Evolutionary conservation across 1,284 basidiomycete genomes (phyloP), one percentile per base, ranked within the genome.

Genomic region (Ganoderma boninense): DNA sequence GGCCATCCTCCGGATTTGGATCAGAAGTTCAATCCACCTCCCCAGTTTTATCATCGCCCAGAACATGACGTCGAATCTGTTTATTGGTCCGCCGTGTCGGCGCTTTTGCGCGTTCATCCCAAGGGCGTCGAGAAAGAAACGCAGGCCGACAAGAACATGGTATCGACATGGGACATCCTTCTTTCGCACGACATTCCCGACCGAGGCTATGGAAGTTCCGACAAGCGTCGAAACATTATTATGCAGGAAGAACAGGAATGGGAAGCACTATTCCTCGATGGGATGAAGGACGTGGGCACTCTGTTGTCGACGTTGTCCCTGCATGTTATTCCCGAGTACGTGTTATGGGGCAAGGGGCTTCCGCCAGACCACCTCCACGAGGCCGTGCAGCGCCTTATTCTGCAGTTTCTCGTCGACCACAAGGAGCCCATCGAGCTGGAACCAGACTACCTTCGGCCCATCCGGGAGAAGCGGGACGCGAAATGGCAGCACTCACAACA

Each of bases 61-160:
- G 62, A 64, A 38, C 35, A 64, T 29, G 62, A 64, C 23, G 62
- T 64, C 32, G 62, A 64, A 46, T 64, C 62, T 16, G n/a, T 64
- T 1, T 64, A 64, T 20, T 64, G 62, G 62, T 29, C 62, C 5
- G 32, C 52, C 18, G 44, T 64, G 13, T 64, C 26, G 7, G 32
- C 46, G 11, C 44, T 64, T 20, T 29, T 64, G 2, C 29, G 46
- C 6, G 46, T 32, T 11, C 62, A 64, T 6, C 62, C 62, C 32
- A 35, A 20, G 23, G 20, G 1, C 5, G 13, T n/a, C 20, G 20
- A 38, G 5, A 44, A 52, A 46, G 42, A 49, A 20, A 6, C 18
- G 1, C 26, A 26, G 32, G 20, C n/a, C 2, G 10, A 20, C 10
- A 13, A 5, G 18, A 13, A 11, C 18, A 23, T 32, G 20, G 10